Conservation (phyloP, 495 filamentous ascomycete genomes). For the Xylaria nigripes region DNA sequence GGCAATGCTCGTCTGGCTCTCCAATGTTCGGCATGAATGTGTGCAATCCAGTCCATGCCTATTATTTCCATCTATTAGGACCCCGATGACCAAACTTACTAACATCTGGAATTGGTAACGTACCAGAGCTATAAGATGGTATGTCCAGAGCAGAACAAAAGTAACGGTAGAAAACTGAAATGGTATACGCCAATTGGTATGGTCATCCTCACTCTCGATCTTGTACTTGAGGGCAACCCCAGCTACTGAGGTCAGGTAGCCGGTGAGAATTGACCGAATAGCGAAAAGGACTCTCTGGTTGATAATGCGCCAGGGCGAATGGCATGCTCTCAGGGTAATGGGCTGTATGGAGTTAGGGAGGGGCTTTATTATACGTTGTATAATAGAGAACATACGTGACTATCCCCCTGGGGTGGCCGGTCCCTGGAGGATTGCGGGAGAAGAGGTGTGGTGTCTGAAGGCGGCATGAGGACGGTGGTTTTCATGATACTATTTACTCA, state of each 20-base stretch:
- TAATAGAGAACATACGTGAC: slow-evolving; percentile 24
- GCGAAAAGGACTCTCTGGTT: slow-evolving; percentile 35
- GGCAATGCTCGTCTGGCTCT: slow-evolving; percentile 8
- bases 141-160: slow-evolving; percentile 36
- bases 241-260: slow-evolving; percentile 36
- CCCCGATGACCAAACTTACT: background rate
- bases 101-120: background rate
- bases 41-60: slow-evolving; percentile 45
- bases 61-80: background rate
- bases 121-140: slow-evolving; percentile 32
- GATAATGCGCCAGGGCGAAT: slow-evolving; percentile 41
- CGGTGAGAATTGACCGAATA: slow-evolving; percentile 32
- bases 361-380: background rate
- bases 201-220: slow-evolving; percentile 21
- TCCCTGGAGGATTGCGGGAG: slow-evolving; percentile 26
- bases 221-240: slow-evolving; percentile 36
- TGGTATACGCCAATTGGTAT: slow-evolving; percentile 29
- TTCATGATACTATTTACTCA: background rate
- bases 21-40: slow-evolving; percentile 33
- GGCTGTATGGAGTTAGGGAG: slow-evolving; percentile 25
- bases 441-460: slow-evolving; percentile 32
- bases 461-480: slow-evolving; percentile 11
- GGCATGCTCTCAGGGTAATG: slow-evolving; percentile 44
- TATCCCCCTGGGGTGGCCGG: slow-evolving; percentile 17
- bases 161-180: slow-evolving; percentile 44